A percentile compares a stretch with the other conserved stretches of the same genome.
Conservation (phyloP, 148 eudicot species). For the Arbutus unedo region DNA sequence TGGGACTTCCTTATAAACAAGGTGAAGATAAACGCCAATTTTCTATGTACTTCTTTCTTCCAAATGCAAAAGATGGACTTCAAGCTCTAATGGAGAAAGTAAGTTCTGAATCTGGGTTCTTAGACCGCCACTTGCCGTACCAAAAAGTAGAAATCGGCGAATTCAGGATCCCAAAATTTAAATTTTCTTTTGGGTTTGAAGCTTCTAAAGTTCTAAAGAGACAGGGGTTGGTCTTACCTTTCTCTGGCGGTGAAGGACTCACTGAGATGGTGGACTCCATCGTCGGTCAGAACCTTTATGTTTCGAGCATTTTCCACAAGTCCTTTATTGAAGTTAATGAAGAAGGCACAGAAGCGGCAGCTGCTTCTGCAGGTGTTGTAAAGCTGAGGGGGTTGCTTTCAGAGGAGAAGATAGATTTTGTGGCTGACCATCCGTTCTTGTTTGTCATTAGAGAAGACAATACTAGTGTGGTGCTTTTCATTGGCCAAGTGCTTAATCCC, state of each 20-base stretch:
- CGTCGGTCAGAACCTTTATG: slow-evolving; percentile 40
- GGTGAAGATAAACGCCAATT: slow-evolving; percentile 73
- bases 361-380: slow-evolving; percentile 57
- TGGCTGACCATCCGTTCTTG: slow-evolving; percentile 90
- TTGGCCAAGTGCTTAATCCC: slow-evolving; percentile 66
- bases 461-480: slow-evolving; percentile 71
- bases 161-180: slow-evolving; percentile 67
- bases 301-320: slow-evolving; percentile 73
- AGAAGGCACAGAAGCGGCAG: slow-evolving; percentile 97
- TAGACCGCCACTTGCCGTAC: slow-evolving; percentile 50
- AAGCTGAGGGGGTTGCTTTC: slow-evolving; percentile 19
- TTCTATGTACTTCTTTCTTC: slow-evolving; percentile 79
- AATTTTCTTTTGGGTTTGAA: slow-evolving; percentile 75
- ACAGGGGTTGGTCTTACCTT: slow-evolving; percentile 56
- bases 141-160: slow-evolving; percentile 51
- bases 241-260: slow-evolving; percentile 56
- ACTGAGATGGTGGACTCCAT: slow-evolving; percentile 72
- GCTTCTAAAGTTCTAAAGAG: slow-evolving; percentile 62
- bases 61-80: slow-evolving; percentile 71
- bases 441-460: slow-evolving; percentile 69
- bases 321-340: slow-evolving; percentile 86
- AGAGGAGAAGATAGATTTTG: slow-evolving; percentile 50
- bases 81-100: slow-evolving; percentile 46
- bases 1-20: slow-evolving; percentile 62
- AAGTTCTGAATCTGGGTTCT: slow-evolving; percentile 50